These are phyloP conservation scores for Ustilago curta DNA, from an alignment of 1,284 basidiomycete species.

Conservation along the genomic window DNA sequence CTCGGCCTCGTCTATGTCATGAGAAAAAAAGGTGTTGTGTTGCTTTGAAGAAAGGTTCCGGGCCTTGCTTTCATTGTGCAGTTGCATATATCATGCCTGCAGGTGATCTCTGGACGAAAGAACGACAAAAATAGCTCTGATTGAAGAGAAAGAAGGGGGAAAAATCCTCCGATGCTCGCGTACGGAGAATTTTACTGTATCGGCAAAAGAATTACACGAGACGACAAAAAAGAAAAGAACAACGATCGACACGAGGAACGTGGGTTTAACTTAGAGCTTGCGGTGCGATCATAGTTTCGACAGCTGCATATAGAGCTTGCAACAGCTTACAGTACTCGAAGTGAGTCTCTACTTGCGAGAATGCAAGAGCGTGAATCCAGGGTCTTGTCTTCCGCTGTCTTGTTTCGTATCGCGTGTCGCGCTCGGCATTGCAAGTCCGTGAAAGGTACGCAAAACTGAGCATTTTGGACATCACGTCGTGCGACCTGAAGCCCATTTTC, in stretches of 20 bases:
- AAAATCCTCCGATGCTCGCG: conserved; percentile 23
- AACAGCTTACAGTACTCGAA: not conserved
- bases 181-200: conserved; percentile 21
- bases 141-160: conserved; percentile 10
- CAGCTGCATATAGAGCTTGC: conserved; percentile 1
- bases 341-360: too few species aligned
- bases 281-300: conserved; percentile 1
- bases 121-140: not conserved
- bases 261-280: conserved; percentile 2
- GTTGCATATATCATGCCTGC: too few species aligned
- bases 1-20: not conserved
- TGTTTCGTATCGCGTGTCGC: too few species aligned
- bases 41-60: not conserved
- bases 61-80: not conserved
- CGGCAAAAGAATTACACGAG: not conserved
- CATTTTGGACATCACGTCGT: too few species aligned
- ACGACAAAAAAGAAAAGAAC: not conserved
- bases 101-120: not conserved
- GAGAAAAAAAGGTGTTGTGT: not conserved
- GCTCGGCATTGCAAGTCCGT: too few species aligned
- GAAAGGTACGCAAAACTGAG: too few species aligned
- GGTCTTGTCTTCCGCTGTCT: too few species aligned
- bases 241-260: conserved; percentile 8
- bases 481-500: too few species aligned
- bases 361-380: too few species aligned